A percentile compares a stretch with the other conserved stretches of the same genome.
These are phyloP conservation scores for Ogataea neopini DNA, from an alignment of 805 yeast species.

Conservation along the genomic window DNA sequence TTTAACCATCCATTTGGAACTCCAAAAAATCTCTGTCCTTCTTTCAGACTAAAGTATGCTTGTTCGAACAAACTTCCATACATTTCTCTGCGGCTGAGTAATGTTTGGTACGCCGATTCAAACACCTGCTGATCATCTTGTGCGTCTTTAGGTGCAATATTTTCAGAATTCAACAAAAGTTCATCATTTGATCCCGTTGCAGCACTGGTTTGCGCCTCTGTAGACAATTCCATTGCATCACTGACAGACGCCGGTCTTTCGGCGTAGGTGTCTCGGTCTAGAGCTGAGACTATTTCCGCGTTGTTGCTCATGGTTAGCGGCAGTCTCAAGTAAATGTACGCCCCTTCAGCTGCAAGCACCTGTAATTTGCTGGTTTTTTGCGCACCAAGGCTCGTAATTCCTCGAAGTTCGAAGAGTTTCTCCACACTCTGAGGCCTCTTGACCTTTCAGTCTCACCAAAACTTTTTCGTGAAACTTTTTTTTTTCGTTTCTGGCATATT, in stretches of 20 bases:
- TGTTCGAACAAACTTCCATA: slow-evolving; percentile 17
- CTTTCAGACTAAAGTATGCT: slow-evolving; percentile 27
- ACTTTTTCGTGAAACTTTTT: slow-evolving; percentile 5
- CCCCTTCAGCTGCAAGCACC: neutral
- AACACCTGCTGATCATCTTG: neutral
- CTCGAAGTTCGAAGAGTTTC: neutral
- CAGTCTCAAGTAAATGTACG: neutral
- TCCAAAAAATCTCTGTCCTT: slow-evolving; percentile 51
- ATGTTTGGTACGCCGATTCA: slow-evolving; percentile 12
- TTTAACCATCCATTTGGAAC: slow-evolving; percentile 49
- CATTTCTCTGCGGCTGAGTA: slow-evolving; percentile 21
- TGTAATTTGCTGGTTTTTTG: neutral
- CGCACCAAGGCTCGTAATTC: neutral
- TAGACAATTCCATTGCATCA: neutral
- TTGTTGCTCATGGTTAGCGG: neutral
- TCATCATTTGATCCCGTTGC: neutral
- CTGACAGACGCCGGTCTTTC: neutral
- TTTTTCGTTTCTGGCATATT: neutral
- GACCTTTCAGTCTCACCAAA: neutral
- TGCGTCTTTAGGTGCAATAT: neutral
- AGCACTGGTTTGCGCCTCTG: neutral
- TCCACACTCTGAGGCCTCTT: slow-evolving; percentile 2
- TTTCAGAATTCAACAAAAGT: neutral
- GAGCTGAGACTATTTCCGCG: neutral
- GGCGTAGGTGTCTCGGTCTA: slow-evolving; percentile 1